These are phyloP conservation scores for Eudorina sp. DNA, from an alignment of 139 green algal species.

Conservation along the genomic window DNA sequence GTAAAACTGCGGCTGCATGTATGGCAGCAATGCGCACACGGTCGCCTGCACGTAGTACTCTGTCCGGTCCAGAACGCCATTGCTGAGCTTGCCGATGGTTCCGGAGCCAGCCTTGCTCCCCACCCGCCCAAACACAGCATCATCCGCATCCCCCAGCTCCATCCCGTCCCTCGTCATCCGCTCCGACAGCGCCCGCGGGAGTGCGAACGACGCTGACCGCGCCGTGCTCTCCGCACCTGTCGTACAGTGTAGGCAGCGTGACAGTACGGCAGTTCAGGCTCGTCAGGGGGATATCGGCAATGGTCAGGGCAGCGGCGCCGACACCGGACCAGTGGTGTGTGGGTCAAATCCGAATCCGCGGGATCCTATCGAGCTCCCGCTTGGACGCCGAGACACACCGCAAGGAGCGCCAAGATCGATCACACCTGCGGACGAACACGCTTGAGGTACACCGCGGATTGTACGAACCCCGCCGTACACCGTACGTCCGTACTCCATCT, in stretches of 20 bases:
- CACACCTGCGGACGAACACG: too few relatives aligned
- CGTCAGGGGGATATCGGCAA: not conserved
- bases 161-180: not conserved
- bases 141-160: constrained; percentile 43
- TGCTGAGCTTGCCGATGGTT: constrained; percentile 56
- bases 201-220: constrained; percentile 40
- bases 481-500: too few relatives aligned
- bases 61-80: constrained; percentile 48
- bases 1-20: constrained; percentile 52
- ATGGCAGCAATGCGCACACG: constrained; percentile 52
- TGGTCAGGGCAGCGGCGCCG: too few relatives aligned
- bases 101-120: constrained; percentile 56
- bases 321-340: too few relatives aligned
- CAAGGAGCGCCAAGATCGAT: too few relatives aligned
- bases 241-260: not conserved
- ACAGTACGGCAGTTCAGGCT: not conserved
- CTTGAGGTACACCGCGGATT: too few relatives aligned
- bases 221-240: constrained; percentile 51
- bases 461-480: too few relatives aligned
- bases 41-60: constrained; percentile 56
- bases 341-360: too few relatives aligned
- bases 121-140: constrained; percentile 46
- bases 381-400: too few relatives aligned
- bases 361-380: too few relatives aligned
- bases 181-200: constrained; percentile 11